Evolutionary conservation across 1,284 basidiomycete species (phyloP).

Genomic region (Leccinum subrobustum): DNA sequence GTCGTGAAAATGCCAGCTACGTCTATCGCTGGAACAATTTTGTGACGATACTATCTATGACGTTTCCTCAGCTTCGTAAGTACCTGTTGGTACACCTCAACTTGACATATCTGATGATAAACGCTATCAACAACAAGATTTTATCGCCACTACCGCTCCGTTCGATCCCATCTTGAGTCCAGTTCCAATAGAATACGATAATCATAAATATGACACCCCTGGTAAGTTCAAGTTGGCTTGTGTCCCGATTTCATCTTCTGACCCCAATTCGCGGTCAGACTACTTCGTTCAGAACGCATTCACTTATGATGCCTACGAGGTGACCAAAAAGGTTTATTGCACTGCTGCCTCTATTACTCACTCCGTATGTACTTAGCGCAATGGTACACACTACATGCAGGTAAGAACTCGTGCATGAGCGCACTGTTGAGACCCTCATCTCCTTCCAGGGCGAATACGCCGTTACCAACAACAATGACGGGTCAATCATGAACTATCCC

Average conservation of each 20-base stretch:
- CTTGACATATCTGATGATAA: conserved; percentile 5
- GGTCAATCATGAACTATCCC: conserved; percentile 58
- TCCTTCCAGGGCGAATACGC: conserved; percentile 60
- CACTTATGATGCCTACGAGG: conserved; percentile 56
- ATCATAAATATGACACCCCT: conserved; percentile 67
- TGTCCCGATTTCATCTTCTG: background rate
- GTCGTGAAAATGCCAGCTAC: conserved; percentile 39
- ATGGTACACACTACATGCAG: conserved; percentile 54
- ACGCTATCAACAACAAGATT: conserved; percentile 38
- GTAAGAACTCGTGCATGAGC: background rate
- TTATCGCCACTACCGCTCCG: conserved; percentile 57
- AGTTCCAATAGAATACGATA: conserved; percentile 56
- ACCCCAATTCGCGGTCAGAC: conserved; percentile 23
- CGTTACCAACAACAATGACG: conserved; percentile 49
- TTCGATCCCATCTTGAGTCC: conserved; percentile 51
- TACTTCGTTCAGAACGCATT: conserved; percentile 66
- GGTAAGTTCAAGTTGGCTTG: background rate
- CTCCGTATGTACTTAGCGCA: conserved; percentile 34
- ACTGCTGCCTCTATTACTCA: background rate
- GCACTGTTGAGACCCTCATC: background rate
- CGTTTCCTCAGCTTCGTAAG: conserved; percentile 63
- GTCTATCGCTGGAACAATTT: conserved; percentile 62
- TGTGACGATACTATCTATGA: conserved; percentile 49
- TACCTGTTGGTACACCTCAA: conserved; percentile 5
- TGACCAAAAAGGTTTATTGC: conserved; percentile 18